These are phyloP conservation scores for Teunomyces lycoperdinae DNA, from an alignment of 805 yeast genomes.

Conservation along the genomic window DNA sequence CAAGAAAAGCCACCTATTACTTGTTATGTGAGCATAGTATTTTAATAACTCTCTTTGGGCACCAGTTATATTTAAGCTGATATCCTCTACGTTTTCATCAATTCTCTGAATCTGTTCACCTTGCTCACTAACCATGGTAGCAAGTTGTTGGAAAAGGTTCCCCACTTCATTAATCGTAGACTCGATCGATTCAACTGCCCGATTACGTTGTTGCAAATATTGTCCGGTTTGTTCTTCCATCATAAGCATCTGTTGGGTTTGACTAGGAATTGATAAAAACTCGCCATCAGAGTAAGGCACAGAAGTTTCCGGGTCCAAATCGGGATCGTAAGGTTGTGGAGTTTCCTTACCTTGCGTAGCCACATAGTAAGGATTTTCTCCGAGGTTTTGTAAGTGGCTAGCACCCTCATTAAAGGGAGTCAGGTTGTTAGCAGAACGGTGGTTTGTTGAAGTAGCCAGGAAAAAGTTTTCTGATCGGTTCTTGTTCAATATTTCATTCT, in stretches of 20 bases:
- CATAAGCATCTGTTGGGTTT: constrained; percentile 71
- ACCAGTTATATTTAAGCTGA: constrained; percentile 81
- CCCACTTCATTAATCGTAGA: constrained; percentile 98
- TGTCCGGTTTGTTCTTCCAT: constrained; percentile 73
- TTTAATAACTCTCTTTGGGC: constrained; percentile 93
- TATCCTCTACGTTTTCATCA: constrained; percentile 92
- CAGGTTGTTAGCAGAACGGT: constrained; percentile 21
- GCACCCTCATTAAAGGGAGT: constrained; percentile 22
- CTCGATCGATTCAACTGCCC: constrained; percentile 95
- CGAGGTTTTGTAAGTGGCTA: constrained; percentile 17
- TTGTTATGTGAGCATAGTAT: constrained; percentile 82
- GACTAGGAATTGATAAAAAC: constrained; percentile 73
- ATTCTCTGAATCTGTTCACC: constrained; percentile 95
- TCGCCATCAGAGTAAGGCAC: constrained; percentile 39
- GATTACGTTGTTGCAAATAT: constrained; percentile 77
- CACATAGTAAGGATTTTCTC: constrained; percentile 40
- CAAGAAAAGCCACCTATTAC: constrained; percentile 88
- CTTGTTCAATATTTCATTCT: constrained; percentile 75
- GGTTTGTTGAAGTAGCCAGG: constrained; percentile 42
- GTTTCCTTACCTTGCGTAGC: constrained; percentile 12
- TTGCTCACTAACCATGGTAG: constrained; percentile 97
- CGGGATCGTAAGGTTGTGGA: constrained; percentile 23
- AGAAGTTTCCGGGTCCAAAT: constrained; percentile 17
- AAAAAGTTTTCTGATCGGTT: constrained; percentile 82
- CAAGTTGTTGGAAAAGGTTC: constrained; percentile 86